Conservation (phyloP, 176 grass and related monocot genomes). For the Calamus simplicifolius region DNA sequence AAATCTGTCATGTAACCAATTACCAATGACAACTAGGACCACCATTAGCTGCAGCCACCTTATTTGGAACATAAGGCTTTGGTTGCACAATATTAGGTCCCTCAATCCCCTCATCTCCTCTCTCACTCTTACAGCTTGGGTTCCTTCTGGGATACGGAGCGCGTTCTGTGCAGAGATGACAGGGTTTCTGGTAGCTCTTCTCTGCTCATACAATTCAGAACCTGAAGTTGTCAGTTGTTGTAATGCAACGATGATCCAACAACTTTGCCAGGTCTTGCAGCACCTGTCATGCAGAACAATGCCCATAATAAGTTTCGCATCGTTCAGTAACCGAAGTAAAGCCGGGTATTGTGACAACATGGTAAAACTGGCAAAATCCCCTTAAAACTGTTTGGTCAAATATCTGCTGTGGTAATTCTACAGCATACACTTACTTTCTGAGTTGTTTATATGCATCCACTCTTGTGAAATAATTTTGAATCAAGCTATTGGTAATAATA, state of each 20-base stretch:
- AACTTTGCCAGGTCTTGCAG: slow-evolving; percentile 50
- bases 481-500: no score
- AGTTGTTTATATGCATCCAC: no score
- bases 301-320: neutral
- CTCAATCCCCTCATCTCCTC: slow-evolving; percentile 61
- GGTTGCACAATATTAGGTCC: slow-evolving; percentile 1
- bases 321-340: no score
- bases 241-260: slow-evolving; percentile 41
- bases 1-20: no score
- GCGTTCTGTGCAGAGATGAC: slow-evolving; percentile 33
- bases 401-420: no score
- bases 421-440: no score
- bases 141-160: slow-evolving; percentile 67
- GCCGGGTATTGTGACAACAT: no score
- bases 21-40: slow-evolving; percentile 68
- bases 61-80: slow-evolving; percentile 47
- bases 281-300: slow-evolving; percentile 34
- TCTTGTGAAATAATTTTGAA: no score
- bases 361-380: no score
- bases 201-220: slow-evolving; percentile 54
- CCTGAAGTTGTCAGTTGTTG: slow-evolving; percentile 22
- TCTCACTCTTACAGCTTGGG: slow-evolving; percentile 72
- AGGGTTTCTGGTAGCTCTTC: slow-evolving; percentile 37
- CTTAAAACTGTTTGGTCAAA: no score
- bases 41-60: slow-evolving; percentile 52